phyloP scores from a whole-genome alignment of 2,329 filamentous ascomycete species.

The Tolypocladium tropicale region DNA sequence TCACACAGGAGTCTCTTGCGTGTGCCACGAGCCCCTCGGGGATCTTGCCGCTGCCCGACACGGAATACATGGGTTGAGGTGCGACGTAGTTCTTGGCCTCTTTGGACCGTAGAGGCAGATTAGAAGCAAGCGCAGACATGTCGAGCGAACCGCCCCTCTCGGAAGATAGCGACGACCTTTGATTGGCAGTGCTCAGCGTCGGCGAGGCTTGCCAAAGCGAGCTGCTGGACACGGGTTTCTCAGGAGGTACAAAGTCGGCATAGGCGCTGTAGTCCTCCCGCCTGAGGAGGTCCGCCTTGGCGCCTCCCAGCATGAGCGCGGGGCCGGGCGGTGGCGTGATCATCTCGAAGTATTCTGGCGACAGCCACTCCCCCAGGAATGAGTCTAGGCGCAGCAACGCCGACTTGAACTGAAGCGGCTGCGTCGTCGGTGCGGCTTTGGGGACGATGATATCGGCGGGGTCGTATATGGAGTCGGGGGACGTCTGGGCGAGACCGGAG shows the following conservation, averaged over 20 bases:
- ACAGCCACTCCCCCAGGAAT: slow-evolving; percentile 92
- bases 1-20: slow-evolving; percentile 74
- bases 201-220: slow-evolving; percentile 25
- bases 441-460: slow-evolving; percentile 25
- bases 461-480: slow-evolving; percentile 19
- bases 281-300: slow-evolving; percentile 77
- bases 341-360: slow-evolving; percentile 83
- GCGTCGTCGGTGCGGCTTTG: slow-evolving; percentile 14
- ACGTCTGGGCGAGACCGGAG: slow-evolving; percentile 62
- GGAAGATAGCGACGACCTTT: slow-evolving; percentile 9
- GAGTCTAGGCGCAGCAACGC: slow-evolving; percentile 73
- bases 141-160: slow-evolving; percentile 16
- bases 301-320: slow-evolving; percentile 75
- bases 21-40: slow-evolving; percentile 84
- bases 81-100: slow-evolving; percentile 51
- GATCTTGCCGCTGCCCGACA: slow-evolving; percentile 71
- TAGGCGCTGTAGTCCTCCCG: slow-evolving; percentile 56
- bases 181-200: slow-evolving; percentile 12
- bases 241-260: slow-evolving; percentile 13
- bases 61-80: slow-evolving; percentile 72
- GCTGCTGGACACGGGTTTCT: slow-evolving; percentile 11
- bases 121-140: slow-evolving; percentile 21
- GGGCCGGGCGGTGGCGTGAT: slow-evolving; percentile 85
- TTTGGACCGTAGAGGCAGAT: slow-evolving; percentile 18
- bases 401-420: slow-evolving; percentile 34